Conservation (phyloP, 1,139 yeast genomes). For the Yamadazyma atlantica region DNA sequence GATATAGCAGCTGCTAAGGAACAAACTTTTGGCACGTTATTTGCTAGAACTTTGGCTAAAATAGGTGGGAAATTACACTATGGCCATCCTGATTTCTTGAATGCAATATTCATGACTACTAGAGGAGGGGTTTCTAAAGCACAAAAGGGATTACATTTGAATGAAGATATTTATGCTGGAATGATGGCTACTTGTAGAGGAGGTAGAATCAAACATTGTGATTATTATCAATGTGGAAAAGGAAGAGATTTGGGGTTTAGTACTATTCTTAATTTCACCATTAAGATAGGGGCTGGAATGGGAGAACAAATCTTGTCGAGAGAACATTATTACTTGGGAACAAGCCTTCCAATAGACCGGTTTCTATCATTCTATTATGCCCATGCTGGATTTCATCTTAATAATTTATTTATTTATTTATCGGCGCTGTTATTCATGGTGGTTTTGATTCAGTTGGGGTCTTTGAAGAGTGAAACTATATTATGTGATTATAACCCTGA, state of each 20-base stretch:
- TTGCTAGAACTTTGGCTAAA: slow-evolving; percentile 81
- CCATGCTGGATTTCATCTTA: slow-evolving; percentile 87
- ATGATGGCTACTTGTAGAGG: slow-evolving; percentile 82
- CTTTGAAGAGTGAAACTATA: slow-evolving; percentile 60
- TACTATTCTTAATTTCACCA: slow-evolving; percentile 78
- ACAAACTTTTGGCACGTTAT: slow-evolving; percentile 87
- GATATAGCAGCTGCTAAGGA: slow-evolving; percentile 94
- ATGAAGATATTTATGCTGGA: slow-evolving; percentile 92
- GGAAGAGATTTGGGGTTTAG: slow-evolving; percentile 89
- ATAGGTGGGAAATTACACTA: slow-evolving; percentile 88
- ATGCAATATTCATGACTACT: slow-evolving; percentile 84
- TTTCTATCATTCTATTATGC: slow-evolving; percentile 87
- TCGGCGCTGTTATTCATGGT: slow-evolving; percentile 73
- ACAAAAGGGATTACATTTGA: slow-evolving; percentile 79
- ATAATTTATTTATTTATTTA: slow-evolving; percentile 73
- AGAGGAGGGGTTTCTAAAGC: slow-evolving; percentile 92
- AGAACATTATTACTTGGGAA: slow-evolving; percentile 81
- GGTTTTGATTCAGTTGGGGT: slow-evolving; percentile 65
- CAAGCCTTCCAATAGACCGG: slow-evolving; percentile 74
- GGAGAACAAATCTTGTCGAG: slow-evolving; percentile 87
- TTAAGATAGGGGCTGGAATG: slow-evolving; percentile 94
- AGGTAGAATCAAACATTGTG: slow-evolving; percentile 85
- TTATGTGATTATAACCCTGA: slow-evolving; percentile 47
- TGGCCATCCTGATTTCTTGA: slow-evolving; percentile 89
- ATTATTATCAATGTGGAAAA: slow-evolving; percentile 87